Conservation (phyloP, 2,329 filamentous ascomycete genomes). For the Ophiocordyceps camponoti-saundersi region DNA sequence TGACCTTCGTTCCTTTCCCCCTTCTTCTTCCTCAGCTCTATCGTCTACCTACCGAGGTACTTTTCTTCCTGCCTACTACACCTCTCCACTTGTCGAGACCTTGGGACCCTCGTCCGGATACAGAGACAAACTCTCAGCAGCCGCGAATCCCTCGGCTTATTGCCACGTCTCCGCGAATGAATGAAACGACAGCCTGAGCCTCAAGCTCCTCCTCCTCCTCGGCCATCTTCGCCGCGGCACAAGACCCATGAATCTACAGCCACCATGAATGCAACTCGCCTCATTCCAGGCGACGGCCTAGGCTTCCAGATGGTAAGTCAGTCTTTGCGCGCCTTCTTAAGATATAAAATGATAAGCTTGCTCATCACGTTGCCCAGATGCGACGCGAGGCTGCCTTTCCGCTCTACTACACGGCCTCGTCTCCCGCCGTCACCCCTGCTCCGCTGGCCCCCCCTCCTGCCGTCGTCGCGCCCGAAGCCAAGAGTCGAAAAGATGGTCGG, state of each 20-base stretch:
- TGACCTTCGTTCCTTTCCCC: background rate
- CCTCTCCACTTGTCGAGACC: no score
- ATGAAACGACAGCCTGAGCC: background rate
- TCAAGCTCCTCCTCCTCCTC: background rate
- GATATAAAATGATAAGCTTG: background rate
- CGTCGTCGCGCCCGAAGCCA: background rate
- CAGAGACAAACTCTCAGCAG: background rate
- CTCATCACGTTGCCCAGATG: background rate
- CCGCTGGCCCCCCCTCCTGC: background rate
- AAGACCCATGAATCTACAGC: background rate
- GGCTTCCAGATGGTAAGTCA: slow-evolving; percentile 2
- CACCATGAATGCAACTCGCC: background rate
- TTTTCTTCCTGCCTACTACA: background rate
- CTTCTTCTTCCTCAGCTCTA: background rate
- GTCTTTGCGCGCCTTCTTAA: background rate
- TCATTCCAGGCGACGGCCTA: slow-evolving; percentile 2
- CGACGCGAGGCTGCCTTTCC: background rate
- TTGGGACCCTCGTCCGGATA: background rate
- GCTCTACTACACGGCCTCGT: background rate
- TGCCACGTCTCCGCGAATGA: background rate
- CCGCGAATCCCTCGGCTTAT: background rate
- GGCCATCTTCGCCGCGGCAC: background rate
- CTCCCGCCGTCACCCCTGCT: background rate
- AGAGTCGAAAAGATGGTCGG: background rate
- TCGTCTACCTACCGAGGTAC: background rate